Conservation (phyloP, 495 filamentous ascomycete species). For the Bryoglossum gracile region DNA sequence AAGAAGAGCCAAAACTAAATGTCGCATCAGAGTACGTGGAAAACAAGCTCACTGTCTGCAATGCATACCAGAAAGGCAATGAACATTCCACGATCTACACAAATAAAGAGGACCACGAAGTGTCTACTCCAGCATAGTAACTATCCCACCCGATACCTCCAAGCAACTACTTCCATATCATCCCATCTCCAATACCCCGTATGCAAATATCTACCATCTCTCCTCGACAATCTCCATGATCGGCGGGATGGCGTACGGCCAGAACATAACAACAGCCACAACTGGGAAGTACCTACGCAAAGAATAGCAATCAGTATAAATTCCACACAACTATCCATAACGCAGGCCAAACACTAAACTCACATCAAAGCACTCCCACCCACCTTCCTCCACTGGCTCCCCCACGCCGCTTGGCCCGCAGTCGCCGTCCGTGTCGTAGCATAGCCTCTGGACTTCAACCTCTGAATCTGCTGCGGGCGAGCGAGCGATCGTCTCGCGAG, state of each 20-base stretch:
- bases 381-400: constrained; percentile 1
- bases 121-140: too few relatives aligned
- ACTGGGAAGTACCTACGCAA: constrained; percentile 18
- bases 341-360: background rate
- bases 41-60: too few relatives aligned
- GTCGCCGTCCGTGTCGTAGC: background rate
- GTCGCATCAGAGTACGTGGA: too few relatives aligned
- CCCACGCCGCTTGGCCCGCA: constrained; percentile 17
- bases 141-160: too few relatives aligned
- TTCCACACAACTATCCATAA: background rate
- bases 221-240: constrained; percentile 13
- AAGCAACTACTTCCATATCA: too few relatives aligned
- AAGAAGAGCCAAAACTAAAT: too few relatives aligned
- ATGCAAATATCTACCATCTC: constrained; percentile 4
- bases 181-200: too few relatives aligned
- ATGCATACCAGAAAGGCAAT: too few relatives aligned
- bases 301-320: background rate
- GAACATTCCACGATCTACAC: too few relatives aligned
- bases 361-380: constrained; percentile 20
- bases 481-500: too few relatives aligned
- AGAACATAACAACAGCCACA: constrained; percentile 21
- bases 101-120: too few relatives aligned
- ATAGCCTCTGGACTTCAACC: background rate
- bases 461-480: constrained; percentile 6
- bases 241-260: constrained; percentile 14